Base-by-base conservation (phyloP, 2,329 filamentous ascomycete genomes). In the Venturia nashicola region DNA sequence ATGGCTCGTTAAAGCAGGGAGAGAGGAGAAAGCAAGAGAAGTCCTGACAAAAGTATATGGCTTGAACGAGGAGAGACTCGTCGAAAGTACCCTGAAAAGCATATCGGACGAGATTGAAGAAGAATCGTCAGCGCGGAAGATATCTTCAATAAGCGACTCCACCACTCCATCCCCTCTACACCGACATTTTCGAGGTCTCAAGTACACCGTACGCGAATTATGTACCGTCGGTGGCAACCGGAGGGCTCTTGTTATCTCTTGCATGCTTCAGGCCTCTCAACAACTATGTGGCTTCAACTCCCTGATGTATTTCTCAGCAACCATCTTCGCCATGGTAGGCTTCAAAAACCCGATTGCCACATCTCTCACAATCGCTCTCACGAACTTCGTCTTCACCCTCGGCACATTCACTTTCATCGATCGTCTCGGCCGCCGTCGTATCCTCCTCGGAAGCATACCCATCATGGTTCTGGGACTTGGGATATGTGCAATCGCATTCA, bases 191-290 rank as follows among this genome's bases (percentile, higher is more conserved):
- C 69, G 71, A 66, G 76, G 68, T 79, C 83, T 83, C 77, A 72
- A 75, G 46, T 82, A 84, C 70, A 75, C 86, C 57, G 74, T 87
- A 61, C 72, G 74, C 18, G 82, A 83, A 68, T 70, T 79, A 7
- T 40, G 76, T 23, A 57, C 66, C 9, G 68, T 75, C 0, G 73
- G 71, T 6, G 75, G 83, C 64, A 89, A 91, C 69, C 79, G 87
- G 61, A 83, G 91, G 66, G 92, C 93, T 0, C 75, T 97, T 71
- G 83, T 83, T 0, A 94, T 97, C 71, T 91, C 92, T 0, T 95
- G 91, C 75, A 82, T 94, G 67, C 80, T 97, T 2, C 92, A 97
- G 71, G 90, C 86, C 0, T 78, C 95, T 7, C 93, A 97, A 75
- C 93, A 97, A 73, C 81, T 96, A 0, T 94, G 89, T 70, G 91